phyloP scores from a whole-genome alignment of 805 yeast species.

The Tetrapisispora pingtungensis region DNA sequence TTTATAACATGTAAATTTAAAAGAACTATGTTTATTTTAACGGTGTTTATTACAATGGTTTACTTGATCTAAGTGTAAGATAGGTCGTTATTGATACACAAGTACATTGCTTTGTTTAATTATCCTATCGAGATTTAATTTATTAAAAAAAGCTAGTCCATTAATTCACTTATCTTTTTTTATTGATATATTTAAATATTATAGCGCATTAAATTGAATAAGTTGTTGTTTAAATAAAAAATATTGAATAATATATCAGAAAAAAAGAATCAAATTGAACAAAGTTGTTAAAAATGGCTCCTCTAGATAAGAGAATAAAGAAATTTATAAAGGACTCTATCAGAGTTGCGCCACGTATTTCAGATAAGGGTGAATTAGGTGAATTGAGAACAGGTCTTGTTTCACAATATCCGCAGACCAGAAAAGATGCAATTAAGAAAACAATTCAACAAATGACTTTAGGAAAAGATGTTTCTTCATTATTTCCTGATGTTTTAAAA shows the following conservation, averaged over 20 bases:
- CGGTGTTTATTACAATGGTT: too few relatives aligned
- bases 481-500: conserved; percentile 92
- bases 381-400: conserved; percentile 86
- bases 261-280: not conserved
- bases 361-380: conserved; percentile 61
- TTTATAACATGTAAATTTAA: too few relatives aligned
- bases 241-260: not conserved
- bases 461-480: conserved; percentile 89
- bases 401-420: conserved; percentile 86
- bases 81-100: too few relatives aligned
- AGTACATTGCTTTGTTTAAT: too few relatives aligned
- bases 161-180: too few relatives aligned
- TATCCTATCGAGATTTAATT: too few relatives aligned
- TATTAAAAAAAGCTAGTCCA: too few relatives aligned
- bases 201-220: too few relatives aligned
- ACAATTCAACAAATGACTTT: conserved; percentile 97
- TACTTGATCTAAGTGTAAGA: too few relatives aligned
- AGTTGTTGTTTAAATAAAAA: not conserved
- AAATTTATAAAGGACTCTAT: conserved; percentile 28
- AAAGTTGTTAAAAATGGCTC: conserved; percentile 16
- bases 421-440: conserved; percentile 93
- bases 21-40: too few relatives aligned
- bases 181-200: too few relatives aligned
- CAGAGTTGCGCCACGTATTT: conserved; percentile 31
- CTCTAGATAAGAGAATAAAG: conserved; percentile 29